Percentiles rank a stretch among this genome's conserved stretches.
phyloP scores from a whole-genome alignment of 2,329 filamentous ascomycete genomes.

The Diaporthe humulicola region DNA sequence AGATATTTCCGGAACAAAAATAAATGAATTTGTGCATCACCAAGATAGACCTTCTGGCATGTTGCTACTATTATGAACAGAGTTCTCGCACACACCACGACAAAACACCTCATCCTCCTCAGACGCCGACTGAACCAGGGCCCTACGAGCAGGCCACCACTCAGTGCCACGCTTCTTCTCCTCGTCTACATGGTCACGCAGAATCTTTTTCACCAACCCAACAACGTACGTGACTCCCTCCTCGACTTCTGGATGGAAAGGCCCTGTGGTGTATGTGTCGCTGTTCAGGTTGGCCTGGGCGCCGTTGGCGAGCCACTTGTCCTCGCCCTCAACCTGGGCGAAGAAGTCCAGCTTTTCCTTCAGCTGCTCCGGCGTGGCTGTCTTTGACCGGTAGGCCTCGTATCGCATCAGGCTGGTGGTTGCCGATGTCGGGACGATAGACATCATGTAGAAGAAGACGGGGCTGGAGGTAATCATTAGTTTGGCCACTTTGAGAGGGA shows the following conservation, averaged over 20 bases:
- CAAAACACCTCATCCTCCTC: not conserved
- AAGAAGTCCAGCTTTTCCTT: constrained; percentile 60
- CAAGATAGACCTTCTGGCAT: not conserved
- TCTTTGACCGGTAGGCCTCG: constrained; percentile 63
- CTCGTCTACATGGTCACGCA: constrained; percentile 8
- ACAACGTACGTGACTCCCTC: constrained; percentile 45
- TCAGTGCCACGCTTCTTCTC: constrained; percentile 2
- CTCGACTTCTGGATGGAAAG: constrained; percentile 64
- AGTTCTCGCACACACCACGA: not conserved
- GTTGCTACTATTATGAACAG: not conserved
- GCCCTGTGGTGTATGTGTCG: constrained; percentile 63
- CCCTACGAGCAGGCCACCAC: constrained; percentile 9
- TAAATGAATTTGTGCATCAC: not conserved
- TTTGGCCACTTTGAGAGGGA: not conserved
- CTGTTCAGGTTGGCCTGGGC: constrained; percentile 64
- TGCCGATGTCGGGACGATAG: constrained; percentile 59
- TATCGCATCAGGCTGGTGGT: constrained; percentile 60
- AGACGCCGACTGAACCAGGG: not conserved
- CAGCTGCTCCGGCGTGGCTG: constrained; percentile 60
- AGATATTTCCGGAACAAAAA: not conserved
- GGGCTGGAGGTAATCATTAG: constrained; percentile 44
- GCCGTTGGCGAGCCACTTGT: constrained; percentile 62
- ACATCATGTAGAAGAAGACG: constrained; percentile 65
- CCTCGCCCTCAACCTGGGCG: constrained; percentile 64
- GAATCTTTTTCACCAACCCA: not conserved